Evolutionary conservation across 2,329 filamentous ascomycete species (phyloP).

Genomic region (Phyllosticta citribraziliensis): DNA sequence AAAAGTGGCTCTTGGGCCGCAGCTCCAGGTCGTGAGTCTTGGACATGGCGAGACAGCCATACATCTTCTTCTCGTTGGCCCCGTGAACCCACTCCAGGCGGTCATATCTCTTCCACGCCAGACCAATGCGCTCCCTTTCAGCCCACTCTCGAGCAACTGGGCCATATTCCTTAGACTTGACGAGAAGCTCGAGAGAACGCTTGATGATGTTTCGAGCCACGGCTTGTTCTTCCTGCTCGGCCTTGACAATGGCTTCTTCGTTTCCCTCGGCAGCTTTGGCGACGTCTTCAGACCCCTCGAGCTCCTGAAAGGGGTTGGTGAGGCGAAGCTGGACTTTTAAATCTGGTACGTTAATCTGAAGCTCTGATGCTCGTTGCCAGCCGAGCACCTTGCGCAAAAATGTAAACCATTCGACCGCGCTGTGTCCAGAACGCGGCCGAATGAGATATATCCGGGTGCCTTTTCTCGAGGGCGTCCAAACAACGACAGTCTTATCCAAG

Average conservation of each 20-base stretch:
- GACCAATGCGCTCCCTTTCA: slow-evolving; percentile 48
- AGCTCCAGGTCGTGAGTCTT: slow-evolving; percentile 57
- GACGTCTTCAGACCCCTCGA: slow-evolving; percentile 36
- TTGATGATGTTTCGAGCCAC: slow-evolving; percentile 48
- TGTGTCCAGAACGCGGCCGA: slow-evolving; percentile 49
- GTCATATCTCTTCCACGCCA: slow-evolving; percentile 61
- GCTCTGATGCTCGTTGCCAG: slow-evolving; percentile 44
- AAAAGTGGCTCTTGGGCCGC: slow-evolving; percentile 55
- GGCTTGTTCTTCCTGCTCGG: slow-evolving; percentile 43
- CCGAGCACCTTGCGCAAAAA: slow-evolving; percentile 53
- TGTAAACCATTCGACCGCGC: slow-evolving; percentile 59
- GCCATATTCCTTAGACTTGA: slow-evolving; percentile 47
- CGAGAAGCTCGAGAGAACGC: slow-evolving; percentile 49
- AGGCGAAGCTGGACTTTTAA: slow-evolving; percentile 50
- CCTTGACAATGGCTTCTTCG: slow-evolving; percentile 34
- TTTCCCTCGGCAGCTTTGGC: slow-evolving; percentile 34
- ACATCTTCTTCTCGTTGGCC: slow-evolving; percentile 57
- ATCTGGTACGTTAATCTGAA: slow-evolving; percentile 55
- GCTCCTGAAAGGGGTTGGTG: slow-evolving; percentile 48
- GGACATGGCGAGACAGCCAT: slow-evolving; percentile 58
- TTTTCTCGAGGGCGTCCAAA: slow-evolving; percentile 46
- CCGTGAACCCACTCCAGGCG: slow-evolving; percentile 60
- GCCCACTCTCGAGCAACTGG: slow-evolving; percentile 51
- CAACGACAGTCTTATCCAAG: slow-evolving; percentile 56
- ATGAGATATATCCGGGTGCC: slow-evolving; percentile 54